Conservation (phyloP, 345 rosid genomes). For the Salix udensis region DNA sequence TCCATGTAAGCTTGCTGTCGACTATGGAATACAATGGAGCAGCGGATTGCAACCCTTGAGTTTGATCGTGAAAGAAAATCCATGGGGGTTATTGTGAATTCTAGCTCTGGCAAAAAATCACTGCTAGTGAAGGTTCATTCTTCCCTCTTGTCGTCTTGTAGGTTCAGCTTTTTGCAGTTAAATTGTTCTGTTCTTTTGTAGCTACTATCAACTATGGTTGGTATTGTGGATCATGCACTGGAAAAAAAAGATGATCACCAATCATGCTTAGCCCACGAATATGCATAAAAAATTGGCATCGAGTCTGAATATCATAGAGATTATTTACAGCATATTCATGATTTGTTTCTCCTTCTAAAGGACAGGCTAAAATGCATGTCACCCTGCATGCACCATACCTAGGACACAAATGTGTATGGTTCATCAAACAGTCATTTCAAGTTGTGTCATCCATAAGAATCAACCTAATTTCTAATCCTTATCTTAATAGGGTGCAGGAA, state of each 20-base stretch:
- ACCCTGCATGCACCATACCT: too few relatives aligned
- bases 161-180: background rate
- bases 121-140: slow-evolving; percentile 74
- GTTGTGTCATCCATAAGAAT: background rate
- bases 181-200: background rate
- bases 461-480: background rate
- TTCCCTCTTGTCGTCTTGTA: background rate
- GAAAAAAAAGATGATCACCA: background rate
- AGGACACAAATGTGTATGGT: background rate
- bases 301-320: background rate
- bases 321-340: background rate
- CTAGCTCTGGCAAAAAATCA: slow-evolving; percentile 61
- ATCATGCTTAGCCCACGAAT: background rate
- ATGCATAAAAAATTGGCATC: background rate
- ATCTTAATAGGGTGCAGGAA: background rate
- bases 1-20: slow-evolving; percentile 56
- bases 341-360: background rate
- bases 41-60: slow-evolving; percentile 89
- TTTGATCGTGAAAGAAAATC: slow-evolving; percentile 90
- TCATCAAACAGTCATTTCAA: background rate
- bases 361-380: background rate
- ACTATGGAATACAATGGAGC: slow-evolving; percentile 63
- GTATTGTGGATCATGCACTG: background rate
- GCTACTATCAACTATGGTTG: background rate
- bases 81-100: slow-evolving; percentile 93